phyloP scores from a whole-genome alignment of 345 rosid species.

The Cochlearia excelsa region DNA sequence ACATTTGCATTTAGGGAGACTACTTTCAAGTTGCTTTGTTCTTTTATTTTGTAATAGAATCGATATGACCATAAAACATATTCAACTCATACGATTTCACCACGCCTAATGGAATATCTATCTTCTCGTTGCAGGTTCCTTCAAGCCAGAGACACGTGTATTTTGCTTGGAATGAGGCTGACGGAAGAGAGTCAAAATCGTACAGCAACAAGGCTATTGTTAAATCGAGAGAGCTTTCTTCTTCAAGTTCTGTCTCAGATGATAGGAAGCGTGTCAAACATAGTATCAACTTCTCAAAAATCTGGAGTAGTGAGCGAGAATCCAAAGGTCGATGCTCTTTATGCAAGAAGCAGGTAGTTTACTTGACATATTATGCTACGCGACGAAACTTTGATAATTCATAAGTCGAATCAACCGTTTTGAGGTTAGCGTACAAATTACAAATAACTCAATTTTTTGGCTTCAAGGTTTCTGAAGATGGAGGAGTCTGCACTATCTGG shows the following conservation, averaged over 20 bases:
- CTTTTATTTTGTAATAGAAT: not conserved
- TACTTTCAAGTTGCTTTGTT: not conserved
- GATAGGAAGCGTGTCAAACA: conserved; percentile 68
- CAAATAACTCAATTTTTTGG: not conserved
- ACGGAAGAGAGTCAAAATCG: conserved; percentile 43
- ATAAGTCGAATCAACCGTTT: not conserved
- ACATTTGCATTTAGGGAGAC: not conserved
- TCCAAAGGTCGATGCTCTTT: conserved; percentile 65
- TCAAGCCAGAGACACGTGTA: conserved; percentile 79
- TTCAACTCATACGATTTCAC: not conserved
- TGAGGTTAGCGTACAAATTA: conserved; percentile 12
- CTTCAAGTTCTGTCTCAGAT: conserved; percentile 49
- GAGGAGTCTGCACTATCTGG: conserved; percentile 78
- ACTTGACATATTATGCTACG: not conserved
- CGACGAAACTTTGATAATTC: not conserved
- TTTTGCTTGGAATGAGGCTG: conserved; percentile 73
- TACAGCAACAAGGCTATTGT: conserved; percentile 48
- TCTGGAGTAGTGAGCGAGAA: conserved; percentile 89
- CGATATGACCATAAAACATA: not conserved
- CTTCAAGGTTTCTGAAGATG: conserved; percentile 61
- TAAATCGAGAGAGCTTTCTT: conserved; percentile 60
- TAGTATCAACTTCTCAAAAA: conserved; percentile 64
- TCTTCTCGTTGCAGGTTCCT: conserved; percentile 61
- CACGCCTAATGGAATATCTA: not conserved
- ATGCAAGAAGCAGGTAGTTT: conserved; percentile 71